A percentile compares a stretch with the other conserved stretches of the same genome.
Conservation (phyloP, 2,329 filamentous ascomycete species). For the Botrytis deweyae region DNA sequence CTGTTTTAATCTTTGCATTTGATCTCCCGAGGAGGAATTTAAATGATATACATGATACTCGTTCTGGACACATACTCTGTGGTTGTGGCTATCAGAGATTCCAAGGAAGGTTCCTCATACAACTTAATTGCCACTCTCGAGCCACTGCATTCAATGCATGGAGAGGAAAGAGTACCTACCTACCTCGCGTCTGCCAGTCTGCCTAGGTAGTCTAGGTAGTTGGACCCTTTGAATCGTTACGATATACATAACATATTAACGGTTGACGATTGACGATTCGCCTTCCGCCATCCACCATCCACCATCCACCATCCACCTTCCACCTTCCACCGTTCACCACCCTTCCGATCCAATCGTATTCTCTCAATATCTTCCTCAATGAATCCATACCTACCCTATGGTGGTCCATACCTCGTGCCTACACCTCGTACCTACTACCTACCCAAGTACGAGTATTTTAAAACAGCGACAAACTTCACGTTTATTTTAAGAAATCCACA, state of each 20-base stretch:
- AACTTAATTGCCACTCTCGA: neutral
- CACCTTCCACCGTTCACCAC: neutral
- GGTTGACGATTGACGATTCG: neutral
- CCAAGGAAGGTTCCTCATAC: no score
- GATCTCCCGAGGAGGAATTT: neutral
- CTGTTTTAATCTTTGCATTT: neutral
- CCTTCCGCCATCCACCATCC: neutral
- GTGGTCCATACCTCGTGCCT: neutral
- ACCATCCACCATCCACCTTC: no score
- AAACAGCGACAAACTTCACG: neutral
- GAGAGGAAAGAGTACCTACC: neutral
- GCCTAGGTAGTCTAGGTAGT: neutral
- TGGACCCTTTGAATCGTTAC: neutral
- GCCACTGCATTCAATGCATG: neutral
- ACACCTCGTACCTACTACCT: no score
- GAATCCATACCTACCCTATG: neutral
- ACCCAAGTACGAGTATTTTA: neutral
- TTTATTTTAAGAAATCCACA: slow-evolving; percentile 12
- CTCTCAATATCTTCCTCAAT: neutral
- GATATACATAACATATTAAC: neutral
- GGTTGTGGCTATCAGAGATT: no score
- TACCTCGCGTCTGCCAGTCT: neutral
- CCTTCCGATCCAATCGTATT: neutral
- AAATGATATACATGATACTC: neutral
- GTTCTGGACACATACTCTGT: neutral